phyloP scores from a whole-genome alignment of 805 yeast species.

The Millerozyma acaciae region DNA sequence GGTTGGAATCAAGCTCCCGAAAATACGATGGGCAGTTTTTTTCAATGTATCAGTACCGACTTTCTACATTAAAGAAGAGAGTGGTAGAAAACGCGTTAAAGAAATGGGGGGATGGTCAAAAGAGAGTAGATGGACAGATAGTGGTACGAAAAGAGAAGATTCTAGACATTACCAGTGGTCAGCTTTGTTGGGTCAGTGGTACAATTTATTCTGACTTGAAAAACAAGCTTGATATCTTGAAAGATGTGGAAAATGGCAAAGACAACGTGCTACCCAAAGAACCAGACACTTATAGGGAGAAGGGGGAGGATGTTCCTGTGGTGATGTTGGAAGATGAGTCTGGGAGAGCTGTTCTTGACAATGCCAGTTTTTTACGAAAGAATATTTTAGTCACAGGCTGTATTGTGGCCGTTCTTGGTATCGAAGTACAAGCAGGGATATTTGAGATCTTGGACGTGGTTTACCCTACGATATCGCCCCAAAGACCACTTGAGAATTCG shows the following conservation, averaged over 20 bases:
- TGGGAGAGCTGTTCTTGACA: slow-evolving; percentile 73
- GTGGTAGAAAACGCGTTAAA: slow-evolving; percentile 27
- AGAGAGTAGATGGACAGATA: slow-evolving; percentile 28
- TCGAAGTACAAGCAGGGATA: slow-evolving; percentile 77
- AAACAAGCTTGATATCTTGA: slow-evolving; percentile 78
- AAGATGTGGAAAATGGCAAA: slow-evolving; percentile 64
- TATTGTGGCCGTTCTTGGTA: slow-evolving; percentile 82
- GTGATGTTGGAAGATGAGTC: slow-evolving; percentile 90
- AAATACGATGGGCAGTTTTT: slow-evolving; percentile 38
- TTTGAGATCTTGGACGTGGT: slow-evolving; percentile 80
- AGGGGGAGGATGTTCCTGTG: slow-evolving; percentile 19
- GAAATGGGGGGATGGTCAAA: slow-evolving; percentile 54
- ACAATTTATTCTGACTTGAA: slow-evolving; percentile 81
- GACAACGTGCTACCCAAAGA: slow-evolving; percentile 47
- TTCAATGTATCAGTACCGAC: slow-evolving; percentile 41
- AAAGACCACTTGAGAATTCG: slow-evolving; percentile 28
- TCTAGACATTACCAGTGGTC: slow-evolving; percentile 59
- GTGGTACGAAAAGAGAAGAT: slow-evolving; percentile 36
- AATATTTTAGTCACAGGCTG: slow-evolving; percentile 80
- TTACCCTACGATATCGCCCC: slow-evolving; percentile 65
- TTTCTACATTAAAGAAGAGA: slow-evolving; percentile 29
- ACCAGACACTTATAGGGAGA: slow-evolving; percentile 25
- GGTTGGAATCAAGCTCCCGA: slow-evolving; percentile 18
- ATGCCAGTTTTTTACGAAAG: slow-evolving; percentile 51
- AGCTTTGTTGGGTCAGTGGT: slow-evolving; percentile 80